Base-by-base conservation (phyloP, 345 rosid genomes). In the Salix viminalis region DNA sequence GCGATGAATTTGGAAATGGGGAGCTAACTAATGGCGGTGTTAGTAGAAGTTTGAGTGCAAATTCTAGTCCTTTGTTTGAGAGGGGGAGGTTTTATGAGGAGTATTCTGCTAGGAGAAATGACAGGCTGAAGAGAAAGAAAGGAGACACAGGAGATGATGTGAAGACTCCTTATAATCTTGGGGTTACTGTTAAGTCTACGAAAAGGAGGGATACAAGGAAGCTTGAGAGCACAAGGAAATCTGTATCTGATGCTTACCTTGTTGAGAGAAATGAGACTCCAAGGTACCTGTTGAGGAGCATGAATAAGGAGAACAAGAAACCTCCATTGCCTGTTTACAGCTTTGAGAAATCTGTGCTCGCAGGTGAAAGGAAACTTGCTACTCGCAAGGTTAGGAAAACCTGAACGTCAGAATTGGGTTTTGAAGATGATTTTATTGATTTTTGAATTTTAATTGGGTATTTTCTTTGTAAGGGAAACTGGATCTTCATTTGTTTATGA, bases 41-140 rank as follows among this genome's bases (percentile, higher is more conserved):
- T 19, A 75, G 78, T 67, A 16, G 66, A 16, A 69, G 81, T 30
- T 8, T 70, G 37, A 72, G 61, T 21, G 46, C 81, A 2, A 77
- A 80, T 16, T 83, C 90, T 1, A 82, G 73, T 79, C 79, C 91
- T 9, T 37, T 87, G 14, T 91, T 96, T 70, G 90, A 90, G 86
- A 90, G 99, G 72, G 99, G 99, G 30, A 89, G 91, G 79, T 89
- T 91, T 48, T 96, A 96, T 48, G 98, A 93, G 2, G 90, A 83
- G 83, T 96, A 96, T 76, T 83, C 97, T 0, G 98, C 93, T 1
- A 84, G 88, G 79, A 90, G 99, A 80, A 93, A 91, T 76, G 99
- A 96, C 87, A 75, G 91, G 82, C 83, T 96, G 83, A 90, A 64
- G 82, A 85, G 89, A 82, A 96, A 89, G 87, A 88, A 74, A 30